Conservation (phyloP, 1,284 basidiomycete species). For the Moniliophthora roreri region DNA sequence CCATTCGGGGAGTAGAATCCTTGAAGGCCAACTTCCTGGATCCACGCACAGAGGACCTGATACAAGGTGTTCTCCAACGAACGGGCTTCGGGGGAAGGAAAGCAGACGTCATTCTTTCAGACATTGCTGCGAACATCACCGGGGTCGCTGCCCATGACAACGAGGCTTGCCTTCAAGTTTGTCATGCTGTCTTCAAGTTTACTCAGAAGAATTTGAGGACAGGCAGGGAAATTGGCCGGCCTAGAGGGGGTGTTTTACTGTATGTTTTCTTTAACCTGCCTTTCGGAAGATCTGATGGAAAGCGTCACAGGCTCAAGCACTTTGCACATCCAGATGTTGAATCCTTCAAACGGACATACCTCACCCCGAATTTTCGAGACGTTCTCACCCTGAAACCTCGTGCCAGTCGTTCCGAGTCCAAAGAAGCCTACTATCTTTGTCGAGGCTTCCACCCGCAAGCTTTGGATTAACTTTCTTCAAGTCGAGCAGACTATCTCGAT, state of each 20-base stretch:
- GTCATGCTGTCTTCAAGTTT: slow-evolving; percentile 63
- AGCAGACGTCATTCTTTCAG: slow-evolving; percentile 73
- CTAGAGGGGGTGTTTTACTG: slow-evolving; percentile 63
- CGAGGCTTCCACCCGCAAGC: slow-evolving; percentile 36
- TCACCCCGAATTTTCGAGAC: slow-evolving; percentile 57
- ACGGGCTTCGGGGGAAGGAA: slow-evolving; percentile 27
- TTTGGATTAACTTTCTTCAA: neutral
- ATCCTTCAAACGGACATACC: slow-evolving; percentile 48
- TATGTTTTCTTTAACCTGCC: slow-evolving; percentile 35
- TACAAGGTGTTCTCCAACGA: slow-evolving; percentile 46
- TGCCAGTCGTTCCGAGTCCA: slow-evolving; percentile 66
- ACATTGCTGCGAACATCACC: slow-evolving; percentile 75
- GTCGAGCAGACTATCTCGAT: neutral
- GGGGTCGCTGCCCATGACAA: slow-evolving; percentile 63
- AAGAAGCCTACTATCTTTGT: slow-evolving; percentile 78
- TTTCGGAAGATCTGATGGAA: slow-evolving; percentile 4
- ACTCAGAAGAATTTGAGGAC: slow-evolving; percentile 49
- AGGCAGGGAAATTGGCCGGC: slow-evolving; percentile 40
- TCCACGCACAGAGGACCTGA: slow-evolving; percentile 44
- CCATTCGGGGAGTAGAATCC: slow-evolving; percentile 66
- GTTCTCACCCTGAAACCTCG: slow-evolving; percentile 66
- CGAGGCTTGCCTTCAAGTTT: slow-evolving; percentile 62
- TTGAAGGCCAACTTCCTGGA: slow-evolving; percentile 79
- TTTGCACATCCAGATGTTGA: slow-evolving; percentile 65
- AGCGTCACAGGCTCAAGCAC: slow-evolving; percentile 61